phyloP scores from a whole-genome alignment of 108 stramenopile genomes.

The Nannochloropsis oceanica region DNA sequence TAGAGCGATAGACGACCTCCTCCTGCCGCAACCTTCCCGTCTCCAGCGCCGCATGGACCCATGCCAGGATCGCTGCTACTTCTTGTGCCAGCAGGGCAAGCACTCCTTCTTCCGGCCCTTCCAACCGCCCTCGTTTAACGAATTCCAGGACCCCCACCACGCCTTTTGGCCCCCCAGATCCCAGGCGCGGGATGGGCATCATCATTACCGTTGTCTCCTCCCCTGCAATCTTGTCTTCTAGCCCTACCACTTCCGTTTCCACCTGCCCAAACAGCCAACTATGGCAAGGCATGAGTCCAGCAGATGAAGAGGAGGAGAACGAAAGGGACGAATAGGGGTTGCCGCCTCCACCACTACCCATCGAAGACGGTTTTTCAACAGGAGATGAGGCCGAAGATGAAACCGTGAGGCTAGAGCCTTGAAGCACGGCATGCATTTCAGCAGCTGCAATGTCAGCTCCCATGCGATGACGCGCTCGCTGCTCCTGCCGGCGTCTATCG shows the following conservation, averaged over 20 bases:
- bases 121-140: background rate
- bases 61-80: background rate
- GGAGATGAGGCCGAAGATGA: background rate
- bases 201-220: background rate
- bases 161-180: background rate
- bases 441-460: background rate
- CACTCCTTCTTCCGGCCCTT: background rate
- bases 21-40: background rate
- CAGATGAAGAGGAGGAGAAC: background rate
- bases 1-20: background rate
- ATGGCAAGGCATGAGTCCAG: background rate
- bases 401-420: background rate
- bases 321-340: background rate
- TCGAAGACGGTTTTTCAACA: background rate
- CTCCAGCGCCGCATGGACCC: background rate
- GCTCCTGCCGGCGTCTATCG: background rate
- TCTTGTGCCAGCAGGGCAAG: background rate
- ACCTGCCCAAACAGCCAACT: background rate
- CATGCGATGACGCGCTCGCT: background rate
- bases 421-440: background rate
- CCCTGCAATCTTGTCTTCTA: background rate
- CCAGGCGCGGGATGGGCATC: background rate
- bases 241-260: background rate
- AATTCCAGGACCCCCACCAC: background rate
- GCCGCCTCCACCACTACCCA: no score